These are phyloP conservation scores for Rhizopogon rudus DNA, from an alignment of 768 basidiomycete genomes.

Conservation along the genomic window DNA sequence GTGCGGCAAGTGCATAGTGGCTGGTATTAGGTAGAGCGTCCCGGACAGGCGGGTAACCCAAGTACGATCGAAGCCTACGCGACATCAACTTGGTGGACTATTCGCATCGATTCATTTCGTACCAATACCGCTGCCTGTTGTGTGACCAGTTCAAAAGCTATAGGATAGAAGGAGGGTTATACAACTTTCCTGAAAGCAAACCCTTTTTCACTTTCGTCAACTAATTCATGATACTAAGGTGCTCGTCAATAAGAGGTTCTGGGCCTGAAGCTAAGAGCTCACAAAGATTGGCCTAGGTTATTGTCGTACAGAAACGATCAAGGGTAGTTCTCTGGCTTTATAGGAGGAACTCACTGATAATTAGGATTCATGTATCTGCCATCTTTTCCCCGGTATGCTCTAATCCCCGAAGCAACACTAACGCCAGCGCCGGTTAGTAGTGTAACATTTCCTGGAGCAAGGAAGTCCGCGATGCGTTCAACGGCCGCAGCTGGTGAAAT, in stretches of 20 bases:
- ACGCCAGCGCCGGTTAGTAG: constrained; percentile 90
- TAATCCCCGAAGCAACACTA: constrained; percentile 91
- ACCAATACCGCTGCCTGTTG: constrained; percentile 82
- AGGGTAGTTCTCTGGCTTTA: background rate
- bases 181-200: constrained; percentile 56
- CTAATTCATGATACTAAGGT: constrained; percentile 72
- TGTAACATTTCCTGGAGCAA: constrained; percentile 64
- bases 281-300: constrained; percentile 54
- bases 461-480: constrained; percentile 58
- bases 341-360: constrained; percentile 54
- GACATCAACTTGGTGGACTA: background rate
- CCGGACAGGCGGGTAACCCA: constrained; percentile 87
- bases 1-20: constrained; percentile 81
- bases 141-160: background rate
- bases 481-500: constrained; percentile 49
- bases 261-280: constrained; percentile 8
- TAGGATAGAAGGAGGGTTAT: constrained; percentile 12
- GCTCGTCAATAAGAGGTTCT: constrained; percentile 11
- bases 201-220: constrained; percentile 67
- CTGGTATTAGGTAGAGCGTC: constrained; percentile 83
- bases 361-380: constrained; percentile 90
- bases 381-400: constrained; percentile 86
- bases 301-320: background rate
- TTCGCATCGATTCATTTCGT: constrained; percentile 9
- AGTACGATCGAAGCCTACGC: constrained; percentile 60